Evolutionary conservation across 116 monocot species (phyloP), one percentile per base, ranked within the genome.

Genomic region (Posidonia oceanica): DNA sequence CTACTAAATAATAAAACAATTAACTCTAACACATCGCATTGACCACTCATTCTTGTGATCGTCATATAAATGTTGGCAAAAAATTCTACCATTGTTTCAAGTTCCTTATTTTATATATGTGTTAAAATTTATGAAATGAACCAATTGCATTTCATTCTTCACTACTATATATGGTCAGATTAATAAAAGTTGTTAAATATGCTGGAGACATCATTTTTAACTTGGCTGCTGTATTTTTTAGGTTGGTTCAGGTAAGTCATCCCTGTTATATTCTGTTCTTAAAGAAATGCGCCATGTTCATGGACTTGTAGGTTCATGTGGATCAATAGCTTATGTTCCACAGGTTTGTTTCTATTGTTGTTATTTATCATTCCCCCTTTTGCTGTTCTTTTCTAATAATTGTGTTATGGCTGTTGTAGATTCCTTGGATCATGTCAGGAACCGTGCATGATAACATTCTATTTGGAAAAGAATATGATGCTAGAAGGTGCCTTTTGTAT

Each of bases 201-300:
- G 3, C 17, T 39, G 40, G 12, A 17, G 58, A n/a, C 16, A 13
- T 69, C 13, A 69, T 36, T 69, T 69, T 36, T 52, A 52, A 58
- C 5, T 29, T 58, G 58, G 13, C 48, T 48, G 48, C 48, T 48
- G 48, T 8, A 48, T 48, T 72, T 14, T 72, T 76, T 73, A 98
- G 97, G 74, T 98, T 72, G 97, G 97, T 78, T 92, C 93, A 63
- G 97, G 93, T 41, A 98, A 98, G 67, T 93, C 97, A 63, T 87
- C 93, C 44, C 79, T 98, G 73, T 75, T 98, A 66, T 85, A 81
- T 81, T 85, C 93, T 15, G 66, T 98, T 64, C 74, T 93, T 56
- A 87, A 87, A 73, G 97, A 98, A 77, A 92, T 92, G 87, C 63
- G 66, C 10, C 70, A 71, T 77, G 70, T 83, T 78, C 67, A 74